Conservation (phyloP, 768 basidiomycete genomes). For the Kwoniella mangroviensis region DNA sequence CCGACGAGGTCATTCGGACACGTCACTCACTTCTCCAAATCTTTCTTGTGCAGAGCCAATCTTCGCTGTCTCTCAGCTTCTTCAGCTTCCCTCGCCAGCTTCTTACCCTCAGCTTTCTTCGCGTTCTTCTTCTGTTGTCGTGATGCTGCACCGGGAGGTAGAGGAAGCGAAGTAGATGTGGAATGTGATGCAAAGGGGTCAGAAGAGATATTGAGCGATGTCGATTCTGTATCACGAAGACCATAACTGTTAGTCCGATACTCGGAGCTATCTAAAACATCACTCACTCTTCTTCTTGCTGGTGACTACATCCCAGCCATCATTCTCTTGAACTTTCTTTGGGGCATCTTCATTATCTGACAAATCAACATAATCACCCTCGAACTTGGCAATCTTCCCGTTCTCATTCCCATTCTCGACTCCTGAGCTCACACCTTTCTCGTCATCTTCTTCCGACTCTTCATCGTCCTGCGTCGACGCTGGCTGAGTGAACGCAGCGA, state of each 20-base stretch:
- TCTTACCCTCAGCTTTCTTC: constrained; percentile 49
- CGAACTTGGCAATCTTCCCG: constrained; percentile 33
- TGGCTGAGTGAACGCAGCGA: neutral
- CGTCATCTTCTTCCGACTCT: neutral
- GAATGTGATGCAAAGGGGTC: constrained; percentile 9
- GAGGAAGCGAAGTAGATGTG: constrained; percentile 25
- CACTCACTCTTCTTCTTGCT: constrained; percentile 46
- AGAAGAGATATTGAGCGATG: constrained; percentile 9
- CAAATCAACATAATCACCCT: constrained; percentile 31
- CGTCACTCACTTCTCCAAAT: constrained; percentile 41
- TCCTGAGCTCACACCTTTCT: constrained; percentile 1
- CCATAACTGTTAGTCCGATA: neutral
- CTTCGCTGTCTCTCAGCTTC: constrained; percentile 46
- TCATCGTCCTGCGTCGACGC: neutral
- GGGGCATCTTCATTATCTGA: constrained; percentile 24
- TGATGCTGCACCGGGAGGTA: constrained; percentile 32
- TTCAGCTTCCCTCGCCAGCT: constrained; percentile 44
- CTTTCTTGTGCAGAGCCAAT: constrained; percentile 40
- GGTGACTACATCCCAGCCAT: constrained; percentile 52
- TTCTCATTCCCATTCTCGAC: neutral
- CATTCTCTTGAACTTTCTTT: constrained; percentile 29
- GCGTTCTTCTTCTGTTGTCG: constrained; percentile 50
- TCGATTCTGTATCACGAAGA: neutral
- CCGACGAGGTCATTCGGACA: neutral
- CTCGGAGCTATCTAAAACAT: no score